These are phyloP conservation scores for Blastobotrys petasosporus DNA, from an alignment of 1,139 yeast genomes.

Conservation along the genomic window DNA sequence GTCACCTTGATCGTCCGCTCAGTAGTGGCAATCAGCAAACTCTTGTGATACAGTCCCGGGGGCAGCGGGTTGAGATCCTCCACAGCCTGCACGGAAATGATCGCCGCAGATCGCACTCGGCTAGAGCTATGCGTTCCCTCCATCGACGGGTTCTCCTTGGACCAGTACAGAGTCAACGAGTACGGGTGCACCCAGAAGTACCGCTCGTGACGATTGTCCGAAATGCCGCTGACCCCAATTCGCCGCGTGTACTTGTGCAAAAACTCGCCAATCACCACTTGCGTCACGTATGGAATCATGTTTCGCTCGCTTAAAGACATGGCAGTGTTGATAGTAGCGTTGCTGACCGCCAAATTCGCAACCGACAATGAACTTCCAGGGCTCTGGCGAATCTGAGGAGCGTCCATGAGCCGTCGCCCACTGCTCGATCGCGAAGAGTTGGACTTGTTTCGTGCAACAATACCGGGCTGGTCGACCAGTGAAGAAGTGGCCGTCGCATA, in stretches of 20 bases:
- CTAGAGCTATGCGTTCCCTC: conserved; percentile 52
- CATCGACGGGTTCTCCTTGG: conserved; percentile 70
- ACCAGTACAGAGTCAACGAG: conserved; percentile 87
- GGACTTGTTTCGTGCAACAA: too few relatives aligned
- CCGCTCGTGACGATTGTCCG: conserved; percentile 81
- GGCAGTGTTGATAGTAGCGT: conserved; percentile 53
- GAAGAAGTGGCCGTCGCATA: too few relatives aligned
- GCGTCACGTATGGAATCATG: conserved; percentile 84
- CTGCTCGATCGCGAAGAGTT: too few relatives aligned
- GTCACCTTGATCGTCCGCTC: conserved; percentile 70
- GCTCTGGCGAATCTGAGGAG: conserved; percentile 4
- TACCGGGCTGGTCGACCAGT: too few relatives aligned
- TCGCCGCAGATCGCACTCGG: conserved; percentile 71
- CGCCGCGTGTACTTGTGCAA: conserved; percentile 80
- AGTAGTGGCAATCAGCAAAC: conserved; percentile 69
- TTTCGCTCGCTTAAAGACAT: conserved; percentile 62
- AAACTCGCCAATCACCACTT: conserved; percentile 89
- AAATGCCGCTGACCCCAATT: conserved; percentile 67
- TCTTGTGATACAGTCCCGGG: conserved; percentile 81
- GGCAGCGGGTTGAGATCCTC: conserved; percentile 86
- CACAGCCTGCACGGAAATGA: conserved; percentile 69
- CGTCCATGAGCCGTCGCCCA: conserved; percentile 2
- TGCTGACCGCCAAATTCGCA: conserved; percentile 14
- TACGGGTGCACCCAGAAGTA: conserved; percentile 98
- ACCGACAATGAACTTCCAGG: conserved; percentile 2